Evolutionary conservation across 345 rosid species (phyloP).

Genomic region (Camelina neglecta): DNA sequence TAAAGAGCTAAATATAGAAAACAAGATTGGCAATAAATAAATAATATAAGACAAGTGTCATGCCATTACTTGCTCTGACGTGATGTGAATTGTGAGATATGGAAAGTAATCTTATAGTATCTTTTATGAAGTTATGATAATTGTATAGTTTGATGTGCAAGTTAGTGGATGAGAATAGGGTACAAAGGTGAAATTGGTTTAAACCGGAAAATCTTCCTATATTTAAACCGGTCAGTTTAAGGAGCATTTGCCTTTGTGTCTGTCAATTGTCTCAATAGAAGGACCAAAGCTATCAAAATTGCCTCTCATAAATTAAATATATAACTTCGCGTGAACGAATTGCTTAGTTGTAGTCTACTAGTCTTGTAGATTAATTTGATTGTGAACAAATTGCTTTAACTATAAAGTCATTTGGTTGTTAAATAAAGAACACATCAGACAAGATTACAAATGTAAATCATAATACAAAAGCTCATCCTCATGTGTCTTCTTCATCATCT

Average conservation of each 20-base stretch:
- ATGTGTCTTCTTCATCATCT: too few species aligned
- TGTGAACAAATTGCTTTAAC: too few species aligned
- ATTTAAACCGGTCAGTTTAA: background rate
- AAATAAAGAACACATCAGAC: too few species aligned
- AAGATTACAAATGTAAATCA: too few species aligned
- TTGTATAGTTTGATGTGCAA: slow-evolving; percentile 27
- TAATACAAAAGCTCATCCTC: too few species aligned
- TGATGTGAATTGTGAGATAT: slow-evolving; percentile 1
- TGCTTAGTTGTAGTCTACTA: background rate
- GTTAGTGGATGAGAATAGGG: slow-evolving; percentile 30
- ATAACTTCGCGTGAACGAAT: background rate
- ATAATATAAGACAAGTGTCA: slow-evolving; percentile 16
- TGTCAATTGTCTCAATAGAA: background rate
- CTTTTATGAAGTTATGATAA: slow-evolving; percentile 14
- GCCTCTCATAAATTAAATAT: background rate
- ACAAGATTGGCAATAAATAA: background rate
- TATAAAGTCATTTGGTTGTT: too few species aligned
- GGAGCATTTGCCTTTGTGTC: too few species aligned
- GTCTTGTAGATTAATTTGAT: background rate
- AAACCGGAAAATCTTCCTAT: background rate
- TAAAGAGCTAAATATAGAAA: slow-evolving; percentile 34
- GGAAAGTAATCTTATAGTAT: slow-evolving; percentile 23
- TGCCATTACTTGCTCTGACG: slow-evolving; percentile 9
- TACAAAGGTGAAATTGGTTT: background rate
- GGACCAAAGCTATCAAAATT: background rate